A percentile compares a stretch with the other conserved stretches of the same genome.
phyloP scores from a whole-genome alignment of 2,329 filamentous ascomycete genomes.

The Colletotrichum neosansevieriae region DNA sequence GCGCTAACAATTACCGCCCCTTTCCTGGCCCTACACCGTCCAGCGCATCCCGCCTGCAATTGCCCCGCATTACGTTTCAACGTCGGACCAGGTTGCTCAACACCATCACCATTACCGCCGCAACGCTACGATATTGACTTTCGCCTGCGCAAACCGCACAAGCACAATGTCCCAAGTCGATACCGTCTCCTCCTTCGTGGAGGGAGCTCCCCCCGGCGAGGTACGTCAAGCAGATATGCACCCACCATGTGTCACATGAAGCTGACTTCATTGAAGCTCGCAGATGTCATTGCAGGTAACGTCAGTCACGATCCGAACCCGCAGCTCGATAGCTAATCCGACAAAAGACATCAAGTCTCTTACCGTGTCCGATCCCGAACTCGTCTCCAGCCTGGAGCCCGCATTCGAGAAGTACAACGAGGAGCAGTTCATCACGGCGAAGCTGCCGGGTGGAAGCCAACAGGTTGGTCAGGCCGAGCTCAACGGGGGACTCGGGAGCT shows the following conservation, averaged over 20 bases:
- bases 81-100: constrained; percentile 13
- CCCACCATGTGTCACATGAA: constrained; percentile 34
- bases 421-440: constrained; percentile 89
- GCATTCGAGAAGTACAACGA: constrained; percentile 97
- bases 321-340: constrained; percentile 30
- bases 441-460: constrained; percentile 87
- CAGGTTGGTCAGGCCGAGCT: constrained; percentile 46
- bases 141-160: constrained; percentile 46
- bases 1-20: constrained; percentile 36
- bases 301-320: background rate
- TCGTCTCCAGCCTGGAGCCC: constrained; percentile 79
- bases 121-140: background rate
- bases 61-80: constrained; percentile 41
- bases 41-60: constrained; percentile 32
- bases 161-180: constrained; percentile 58
- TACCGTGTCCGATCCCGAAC: constrained; percentile 74
- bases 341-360: constrained; percentile 87
- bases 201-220: constrained; percentile 96
- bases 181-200: constrained; percentile 86
- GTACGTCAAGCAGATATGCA: constrained; percentile 62
- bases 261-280: constrained; percentile 68
- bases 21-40: constrained; percentile 17
- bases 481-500: background rate
- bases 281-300: constrained; percentile 88
- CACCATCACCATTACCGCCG: constrained; percentile 22